phyloP scores from a whole-genome alignment of 1,139 yeast genomes.

The Zygoascus hellenicus region DNA sequence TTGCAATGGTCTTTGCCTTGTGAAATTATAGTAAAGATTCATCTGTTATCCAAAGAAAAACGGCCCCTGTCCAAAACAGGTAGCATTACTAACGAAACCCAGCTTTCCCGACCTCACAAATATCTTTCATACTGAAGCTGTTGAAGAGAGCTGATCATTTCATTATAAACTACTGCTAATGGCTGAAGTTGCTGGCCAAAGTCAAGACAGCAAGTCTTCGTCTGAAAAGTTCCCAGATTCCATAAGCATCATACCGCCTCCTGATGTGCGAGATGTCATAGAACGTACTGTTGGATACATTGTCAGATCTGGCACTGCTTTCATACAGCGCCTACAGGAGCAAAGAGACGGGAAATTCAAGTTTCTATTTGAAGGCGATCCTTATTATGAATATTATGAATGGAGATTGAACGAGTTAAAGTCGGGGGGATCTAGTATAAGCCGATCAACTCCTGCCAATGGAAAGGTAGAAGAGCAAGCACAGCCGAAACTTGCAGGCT shows the following conservation, averaged over 20 bases:
- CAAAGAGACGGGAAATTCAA: slow-evolving; percentile 51
- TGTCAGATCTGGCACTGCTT: slow-evolving; percentile 51
- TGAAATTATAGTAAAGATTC: too few relatives aligned
- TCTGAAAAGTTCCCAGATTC: too few relatives aligned
- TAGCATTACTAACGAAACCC: too few relatives aligned
- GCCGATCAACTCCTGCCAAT: slow-evolving; percentile 9
- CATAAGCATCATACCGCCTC: slow-evolving; percentile 45
- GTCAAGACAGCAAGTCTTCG: too few relatives aligned
- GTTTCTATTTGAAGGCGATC: slow-evolving; percentile 52
- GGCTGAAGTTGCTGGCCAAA: too few relatives aligned
- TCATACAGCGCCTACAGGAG: slow-evolving; percentile 54
- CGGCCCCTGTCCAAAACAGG: too few relatives aligned
- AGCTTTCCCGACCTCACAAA: too few relatives aligned
- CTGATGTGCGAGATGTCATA: slow-evolving; percentile 48
- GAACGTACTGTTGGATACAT: slow-evolving; percentile 73
- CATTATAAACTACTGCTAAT: too few relatives aligned
- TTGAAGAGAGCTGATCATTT: too few relatives aligned
- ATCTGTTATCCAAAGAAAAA: too few relatives aligned
- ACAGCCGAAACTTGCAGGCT: slow-evolving; percentile 13
- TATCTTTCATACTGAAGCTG: too few relatives aligned
- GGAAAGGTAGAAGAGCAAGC: slow-evolving; percentile 12
- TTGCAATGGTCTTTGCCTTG: too few relatives aligned
- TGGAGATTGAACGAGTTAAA: slow-evolving; percentile 34
- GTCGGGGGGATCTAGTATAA: slow-evolving; percentile 18
- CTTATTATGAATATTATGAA: slow-evolving; percentile 53